Base-by-base conservation (phyloP, 1,139 yeast species). In the Candida freyschussii region DNA sequence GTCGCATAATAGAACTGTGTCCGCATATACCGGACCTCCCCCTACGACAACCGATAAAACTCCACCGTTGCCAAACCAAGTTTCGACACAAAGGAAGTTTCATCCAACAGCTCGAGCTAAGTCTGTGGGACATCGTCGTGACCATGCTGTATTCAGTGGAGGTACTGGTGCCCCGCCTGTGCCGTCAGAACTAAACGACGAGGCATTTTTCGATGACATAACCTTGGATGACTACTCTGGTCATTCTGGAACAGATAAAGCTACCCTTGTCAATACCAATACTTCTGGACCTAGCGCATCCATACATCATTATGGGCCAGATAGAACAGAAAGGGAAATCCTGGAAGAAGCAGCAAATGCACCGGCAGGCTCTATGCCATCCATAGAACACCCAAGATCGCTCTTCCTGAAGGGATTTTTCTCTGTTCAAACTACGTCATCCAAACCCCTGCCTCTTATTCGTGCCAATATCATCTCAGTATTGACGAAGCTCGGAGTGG, bases 341-440 rank as follows among this genome's bases (percentile, higher is more conserved):
- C 67, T 82, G 45, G 75, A 73, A 14, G 78, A 78, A 47, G 84
- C 80, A 47, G 72, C 78, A 32, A 64, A 62, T 41, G 89, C 91
- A n/a, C 74, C 77, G 39, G 75, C 80, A 3, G 83, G 83, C 32
- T 64, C 83, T 12, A 87, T 89, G 96, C 95, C 94, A 17, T 86
- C 96, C 0, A 87, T 89, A 55, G 96, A 87, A 54, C 85, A 78
- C 53, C 95, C 96, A 43, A 83, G 83, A 60, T 89, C 95, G 3
- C 72, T 89, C 44, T 87, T 87, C 63, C 72, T 91, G 56, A 87
- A 89, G 57, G 97, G 97, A 1, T 87, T 91, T 53, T 91, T 91
- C 63, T 80, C 93, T 43, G 97, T 89, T 27, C 96, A 87, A 60
- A 84, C 96, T 1, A 91, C 98, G 0, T 86, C 96, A 2, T 85